These are phyloP conservation scores for Beta vulgaris DNA, from an alignment of 148 eudicot genomes.

Conservation along the genomic window DNA sequence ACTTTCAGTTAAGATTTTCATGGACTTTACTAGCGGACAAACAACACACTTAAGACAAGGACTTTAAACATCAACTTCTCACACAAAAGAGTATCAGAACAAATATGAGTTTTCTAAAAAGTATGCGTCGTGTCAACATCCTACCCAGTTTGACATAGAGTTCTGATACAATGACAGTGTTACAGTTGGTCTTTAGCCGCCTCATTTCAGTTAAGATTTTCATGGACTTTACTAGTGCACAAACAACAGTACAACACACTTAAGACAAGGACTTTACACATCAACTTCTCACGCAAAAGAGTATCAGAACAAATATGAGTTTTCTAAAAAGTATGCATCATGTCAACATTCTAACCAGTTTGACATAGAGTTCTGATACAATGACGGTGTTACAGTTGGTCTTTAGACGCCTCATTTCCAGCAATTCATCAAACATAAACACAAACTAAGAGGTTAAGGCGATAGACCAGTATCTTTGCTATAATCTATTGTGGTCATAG, in stretches of 20 bases:
- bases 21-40: neutral
- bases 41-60: neutral
- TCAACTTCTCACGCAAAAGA: too few species aligned
- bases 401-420: neutral
- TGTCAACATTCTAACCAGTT: constrained; percentile 3
- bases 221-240: neutral
- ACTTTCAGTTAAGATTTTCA: constrained; percentile 2
- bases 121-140: constrained; percentile 6
- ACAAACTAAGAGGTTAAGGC: neutral
- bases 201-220: constrained; percentile 3
- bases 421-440: neutral
- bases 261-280: neutral
- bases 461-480: neutral
- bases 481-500: neutral
- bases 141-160: neutral
- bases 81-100: too few species aligned
- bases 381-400: neutral
- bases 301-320: too few species aligned
- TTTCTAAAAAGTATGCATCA: neutral
- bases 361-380: neutral
- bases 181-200: neutral
- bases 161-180: neutral
- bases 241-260: too few species aligned
- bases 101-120: too few species aligned
- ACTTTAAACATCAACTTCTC: neutral